phyloP scores from a whole-genome alignment of 805 yeast species.

The Hanseniaspora guilliermondii region DNA sequence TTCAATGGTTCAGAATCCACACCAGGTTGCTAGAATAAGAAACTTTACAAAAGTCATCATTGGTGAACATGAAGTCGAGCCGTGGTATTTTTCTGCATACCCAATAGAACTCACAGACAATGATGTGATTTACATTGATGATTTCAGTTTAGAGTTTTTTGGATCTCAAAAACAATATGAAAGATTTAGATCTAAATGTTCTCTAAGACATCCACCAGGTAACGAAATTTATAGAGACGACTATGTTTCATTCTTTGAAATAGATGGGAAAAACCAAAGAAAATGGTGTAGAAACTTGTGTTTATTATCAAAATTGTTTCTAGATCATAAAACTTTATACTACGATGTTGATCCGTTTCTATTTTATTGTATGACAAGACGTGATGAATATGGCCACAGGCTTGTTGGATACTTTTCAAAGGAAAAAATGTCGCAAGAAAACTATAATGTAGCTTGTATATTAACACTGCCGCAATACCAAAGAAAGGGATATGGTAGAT shows the following conservation, averaged over 20 bases:
- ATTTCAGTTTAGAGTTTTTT: slow-evolving; percentile 77
- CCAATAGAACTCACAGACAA: slow-evolving; percentile 90
- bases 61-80: slow-evolving; percentile 88
- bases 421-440: slow-evolving; percentile 92
- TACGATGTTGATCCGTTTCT: slow-evolving; percentile 97
- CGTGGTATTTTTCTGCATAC: slow-evolving; percentile 98
- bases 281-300: slow-evolving; percentile 96
- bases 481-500: slow-evolving; percentile 84
- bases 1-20: slow-evolving; percentile 84
- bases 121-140: slow-evolving; percentile 81
- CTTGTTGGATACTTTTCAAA: slow-evolving; percentile 93
- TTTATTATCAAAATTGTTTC: slow-evolving; percentile 72
- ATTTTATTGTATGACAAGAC: slow-evolving; percentile 87
- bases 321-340: slow-evolving; percentile 91
- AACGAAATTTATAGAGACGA: slow-evolving; percentile 93
- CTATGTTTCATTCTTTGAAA: slow-evolving; percentile 86
- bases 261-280: slow-evolving; percentile 90
- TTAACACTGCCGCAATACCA: slow-evolving; percentile 93
- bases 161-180: slow-evolving; percentile 85
- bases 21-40: slow-evolving; percentile 81
- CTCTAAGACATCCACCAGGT: slow-evolving; percentile 94
- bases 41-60: slow-evolving; percentile 66
- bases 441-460: slow-evolving; percentile 93
- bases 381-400: slow-evolving; percentile 87
- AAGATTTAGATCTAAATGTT: slow-evolving; percentile 76